A percentile compares a stretch with the other conserved stretches of the same genome.
phyloP scores from a whole-genome alignment of 495 filamentous ascomycete species.

The Xylaria venustula region DNA sequence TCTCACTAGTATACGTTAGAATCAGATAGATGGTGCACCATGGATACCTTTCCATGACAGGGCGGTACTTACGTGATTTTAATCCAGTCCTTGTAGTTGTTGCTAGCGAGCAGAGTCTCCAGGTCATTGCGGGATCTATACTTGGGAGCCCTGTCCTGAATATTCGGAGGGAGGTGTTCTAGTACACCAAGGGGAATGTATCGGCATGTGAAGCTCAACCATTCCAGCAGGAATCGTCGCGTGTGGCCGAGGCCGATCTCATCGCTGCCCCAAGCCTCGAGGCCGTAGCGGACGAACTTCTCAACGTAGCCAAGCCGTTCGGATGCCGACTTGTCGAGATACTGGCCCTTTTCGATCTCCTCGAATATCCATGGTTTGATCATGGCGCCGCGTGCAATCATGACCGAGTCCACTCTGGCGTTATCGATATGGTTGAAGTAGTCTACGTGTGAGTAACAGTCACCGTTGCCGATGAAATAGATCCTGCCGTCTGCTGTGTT shows the following conservation, averaged over 20 bases:
- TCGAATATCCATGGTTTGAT: constrained; percentile 99
- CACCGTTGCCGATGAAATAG: constrained; percentile 94
- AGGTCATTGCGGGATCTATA: constrained; percentile 83
- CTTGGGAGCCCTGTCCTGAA: constrained; percentile 84
- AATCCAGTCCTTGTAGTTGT: constrained; percentile 94
- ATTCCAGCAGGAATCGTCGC: constrained; percentile 87
- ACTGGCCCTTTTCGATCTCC: constrained; percentile 87
- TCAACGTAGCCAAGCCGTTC: constrained; percentile 85
- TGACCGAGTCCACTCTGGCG: constrained; percentile 78
- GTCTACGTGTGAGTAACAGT: constrained; percentile 89
- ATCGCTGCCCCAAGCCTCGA: constrained; percentile 92
- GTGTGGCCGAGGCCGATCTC: constrained; percentile 89
- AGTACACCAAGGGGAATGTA: constrained; percentile 90
- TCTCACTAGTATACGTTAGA: constrained; percentile 80
- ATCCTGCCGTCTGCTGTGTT: constrained; percentile 58
- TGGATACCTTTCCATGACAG: too few relatives aligned
- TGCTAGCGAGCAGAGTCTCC: constrained; percentile 85
- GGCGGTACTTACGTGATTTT: constrained; percentile 92
- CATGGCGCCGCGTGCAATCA: constrained; percentile 87
- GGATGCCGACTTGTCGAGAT: constrained; percentile 86
- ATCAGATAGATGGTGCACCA: too few relatives aligned
- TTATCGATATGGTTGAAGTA: constrained; percentile 77
- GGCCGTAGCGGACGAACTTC: constrained; percentile 83
- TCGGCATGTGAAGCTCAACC: constrained; percentile 85
- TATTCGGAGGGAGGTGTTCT: constrained; percentile 77